phyloP scores from a whole-genome alignment of 495 filamentous ascomycete species.

The Oleoguttula mirabilis region DNA sequence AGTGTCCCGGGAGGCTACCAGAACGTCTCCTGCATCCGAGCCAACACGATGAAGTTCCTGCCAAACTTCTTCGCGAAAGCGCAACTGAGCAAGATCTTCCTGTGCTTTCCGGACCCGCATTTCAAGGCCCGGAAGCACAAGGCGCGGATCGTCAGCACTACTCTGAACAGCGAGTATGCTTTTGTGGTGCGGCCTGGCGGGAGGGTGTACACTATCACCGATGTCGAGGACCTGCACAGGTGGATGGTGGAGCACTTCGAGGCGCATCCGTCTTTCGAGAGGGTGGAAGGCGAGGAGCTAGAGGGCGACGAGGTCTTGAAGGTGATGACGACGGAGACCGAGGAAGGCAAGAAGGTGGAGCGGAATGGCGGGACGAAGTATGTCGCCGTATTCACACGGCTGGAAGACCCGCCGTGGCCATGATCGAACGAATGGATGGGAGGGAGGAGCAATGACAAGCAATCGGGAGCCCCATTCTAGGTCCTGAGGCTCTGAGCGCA shows the following conservation, averaged over 20 bases:
- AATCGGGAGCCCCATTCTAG: too few relatives aligned
- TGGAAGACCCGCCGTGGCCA: constrained; percentile 66
- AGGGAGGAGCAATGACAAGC: too few relatives aligned
- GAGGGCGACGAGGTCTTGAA: constrained; percentile 61
- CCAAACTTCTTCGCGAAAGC: constrained; percentile 77
- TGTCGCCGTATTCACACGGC: constrained; percentile 70
- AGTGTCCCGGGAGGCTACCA: constrained; percentile 43
- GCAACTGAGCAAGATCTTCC: constrained; percentile 80
- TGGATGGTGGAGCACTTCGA: constrained; percentile 88
- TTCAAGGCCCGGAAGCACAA: constrained; percentile 98
- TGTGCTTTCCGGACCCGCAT: constrained; percentile 97
- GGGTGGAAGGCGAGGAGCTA: constrained; percentile 37
- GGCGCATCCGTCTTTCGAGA: constrained; percentile 53
- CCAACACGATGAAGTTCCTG: constrained; percentile 97
- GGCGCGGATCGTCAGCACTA: constrained; percentile 79
- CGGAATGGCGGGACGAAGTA: constrained; percentile 81
- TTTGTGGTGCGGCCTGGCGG: constrained; percentile 75
- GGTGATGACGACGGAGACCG: constrained; percentile 77
- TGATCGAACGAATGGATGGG: too few relatives aligned
- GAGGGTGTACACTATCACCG: constrained; percentile 87
- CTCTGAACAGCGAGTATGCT: constrained; percentile 83
- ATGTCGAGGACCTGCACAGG: constrained; percentile 82
- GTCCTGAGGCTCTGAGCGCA: too few relatives aligned
- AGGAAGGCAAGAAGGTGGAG: constrained; percentile 94
- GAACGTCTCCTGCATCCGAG: constrained; percentile 74